phyloP scores from a whole-genome alignment of 1,284 basidiomycete species.

The Tilletia caries region DNA sequence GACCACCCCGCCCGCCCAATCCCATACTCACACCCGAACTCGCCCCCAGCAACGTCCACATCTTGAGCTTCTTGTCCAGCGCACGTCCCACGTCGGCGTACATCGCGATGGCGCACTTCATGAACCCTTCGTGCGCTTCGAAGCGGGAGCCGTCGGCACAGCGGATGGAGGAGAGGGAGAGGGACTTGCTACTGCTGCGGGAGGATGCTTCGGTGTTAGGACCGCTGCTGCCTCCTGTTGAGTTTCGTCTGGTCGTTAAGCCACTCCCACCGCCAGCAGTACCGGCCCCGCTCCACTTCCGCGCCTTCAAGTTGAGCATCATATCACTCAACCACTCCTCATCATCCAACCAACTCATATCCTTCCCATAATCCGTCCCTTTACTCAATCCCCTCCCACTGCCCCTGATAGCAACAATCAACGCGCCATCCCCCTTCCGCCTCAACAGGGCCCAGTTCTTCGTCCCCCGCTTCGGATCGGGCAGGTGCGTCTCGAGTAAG shows the following conservation, averaged over 20 bases:
- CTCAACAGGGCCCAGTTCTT: slow-evolving; percentile 6
- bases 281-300: background rate
- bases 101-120: slow-evolving; percentile 10
- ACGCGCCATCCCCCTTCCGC: background rate
- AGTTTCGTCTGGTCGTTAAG: slow-evolving; percentile 1
- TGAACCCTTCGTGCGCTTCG: background rate
- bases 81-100: slow-evolving; percentile 3
- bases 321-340: slow-evolving; percentile 14
- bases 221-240: background rate
- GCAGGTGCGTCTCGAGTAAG: background rate
- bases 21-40: background rate
- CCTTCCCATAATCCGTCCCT: background rate
- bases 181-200: background rate
- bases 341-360: slow-evolving; percentile 13
- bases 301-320: slow-evolving; percentile 13
- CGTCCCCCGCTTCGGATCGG: slow-evolving; percentile 6
- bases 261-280: background rate
- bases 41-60: background rate
- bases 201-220: background rate
- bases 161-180: background rate
- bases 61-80: slow-evolving; percentile 9
- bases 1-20: background rate
- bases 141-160: background rate
- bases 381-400: background rate
- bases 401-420: background rate